Evolutionary conservation across 129 eudicot genomes (phyloP), one percentile per base, ranked within the genome.

Genomic region (Saussurea involucrata): DNA sequence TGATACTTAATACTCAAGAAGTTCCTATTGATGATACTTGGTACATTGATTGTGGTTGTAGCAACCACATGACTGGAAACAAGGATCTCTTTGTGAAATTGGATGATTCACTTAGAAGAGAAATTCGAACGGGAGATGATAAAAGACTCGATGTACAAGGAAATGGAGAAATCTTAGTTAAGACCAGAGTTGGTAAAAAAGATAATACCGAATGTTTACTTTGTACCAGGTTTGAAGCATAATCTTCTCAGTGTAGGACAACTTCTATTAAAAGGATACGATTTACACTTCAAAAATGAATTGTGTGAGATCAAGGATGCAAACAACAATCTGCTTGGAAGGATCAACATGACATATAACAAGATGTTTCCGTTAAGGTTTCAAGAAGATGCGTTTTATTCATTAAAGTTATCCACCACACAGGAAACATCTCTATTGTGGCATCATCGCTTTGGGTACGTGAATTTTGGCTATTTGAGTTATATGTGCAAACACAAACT

Each of bases 401-500:
- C 63, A 37, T 71, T 61, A 7, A 11, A 31, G n/a, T 12, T n/a
- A 36, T 34, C 40, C 8, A 32, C 24, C 15, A 37, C 27, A 10
- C 24, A 71, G 4, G 66, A 37, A 17, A 49, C 27, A 32, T 71
- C 55, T 13, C 27, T 40, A 2, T 33, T 79, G 22, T 71, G 78
- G 73, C 78, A 79, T 29, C 31, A 72, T 1, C 66, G 68, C 9
- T 76, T 18, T 67, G 53, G 73, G 6, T 57, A 76, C 21, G 8
- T 75, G 12, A 75, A 75, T 20, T 75, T 15, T 33, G 69, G 55
- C 24, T 60, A 29, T 2, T 29, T 76, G 5, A 46, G 27, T 37
- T 17, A 40, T 29, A 42, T 79, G 25, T 63, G 63, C 24, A 71
- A 25, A 22, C 53, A 79, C 11, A 71, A 6, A 10, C 21, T 63